A percentile compares a stretch with the other conserved stretches of the same genome.
These are phyloP conservation scores for Smallanthus sonchifolius DNA, from an alignment of 129 eudicot genomes.

Conservation along the genomic window DNA sequence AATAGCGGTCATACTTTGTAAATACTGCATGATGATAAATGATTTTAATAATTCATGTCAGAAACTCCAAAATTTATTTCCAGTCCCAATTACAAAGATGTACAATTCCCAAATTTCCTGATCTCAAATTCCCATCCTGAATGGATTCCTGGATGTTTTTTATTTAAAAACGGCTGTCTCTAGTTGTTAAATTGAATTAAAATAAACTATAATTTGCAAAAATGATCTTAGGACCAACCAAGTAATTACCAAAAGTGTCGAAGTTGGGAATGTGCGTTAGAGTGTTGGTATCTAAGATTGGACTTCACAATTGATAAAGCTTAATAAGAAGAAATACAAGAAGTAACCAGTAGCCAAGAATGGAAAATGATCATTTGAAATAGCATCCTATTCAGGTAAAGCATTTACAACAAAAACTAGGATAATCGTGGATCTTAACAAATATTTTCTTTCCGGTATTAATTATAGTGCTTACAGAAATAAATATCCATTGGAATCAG, in stretches of 20 bases:
- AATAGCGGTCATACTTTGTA: background rate
- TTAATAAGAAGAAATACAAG: background rate
- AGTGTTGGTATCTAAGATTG: background rate
- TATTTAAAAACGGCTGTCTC: background rate
- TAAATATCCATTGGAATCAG: background rate
- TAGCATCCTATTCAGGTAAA: background rate
- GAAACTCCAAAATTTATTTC: background rate
- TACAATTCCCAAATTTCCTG: background rate
- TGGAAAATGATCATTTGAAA: background rate
- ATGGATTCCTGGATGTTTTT: background rate
- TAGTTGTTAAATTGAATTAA: background rate
- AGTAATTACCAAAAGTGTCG: background rate
- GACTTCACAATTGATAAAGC: background rate
- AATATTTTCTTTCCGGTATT: background rate
- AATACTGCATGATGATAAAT: background rate
- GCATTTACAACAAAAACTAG: background rate
- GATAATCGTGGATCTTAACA: background rate
- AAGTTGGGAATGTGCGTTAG: background rate
- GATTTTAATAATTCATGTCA: background rate
- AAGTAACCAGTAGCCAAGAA: background rate
- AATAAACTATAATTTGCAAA: background rate
- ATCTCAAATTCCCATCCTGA: background rate
- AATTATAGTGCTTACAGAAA: background rate
- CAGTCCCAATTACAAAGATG: background rate
- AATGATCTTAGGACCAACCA: background rate